Evolutionary conservation across 2,329 filamentous ascomycete genomes (phyloP).

Genomic region (Penicillium thymicola): DNA sequence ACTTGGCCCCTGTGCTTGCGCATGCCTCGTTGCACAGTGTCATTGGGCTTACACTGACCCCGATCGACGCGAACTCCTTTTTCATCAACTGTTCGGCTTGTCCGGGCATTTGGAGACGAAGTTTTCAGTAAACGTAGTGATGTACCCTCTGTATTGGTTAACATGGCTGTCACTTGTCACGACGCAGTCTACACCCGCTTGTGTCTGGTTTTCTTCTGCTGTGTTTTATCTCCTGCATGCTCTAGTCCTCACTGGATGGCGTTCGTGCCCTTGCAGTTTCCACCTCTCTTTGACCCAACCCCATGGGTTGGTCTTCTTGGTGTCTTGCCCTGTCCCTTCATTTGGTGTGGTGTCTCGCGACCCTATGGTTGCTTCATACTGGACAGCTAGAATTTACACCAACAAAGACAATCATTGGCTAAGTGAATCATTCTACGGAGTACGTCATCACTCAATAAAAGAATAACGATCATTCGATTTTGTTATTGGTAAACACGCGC

Average conservation of each 20-base stretch:
- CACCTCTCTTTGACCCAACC: neutral
- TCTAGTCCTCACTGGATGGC: neutral
- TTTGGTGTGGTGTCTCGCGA: neutral
- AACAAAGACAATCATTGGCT: no score
- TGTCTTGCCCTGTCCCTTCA: neutral
- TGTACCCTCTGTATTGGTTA: neutral
- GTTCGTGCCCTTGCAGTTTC: neutral
- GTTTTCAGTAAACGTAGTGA: neutral
- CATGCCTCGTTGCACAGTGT: slow-evolving; percentile 64
- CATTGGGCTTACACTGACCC: slow-evolving; percentile 71
- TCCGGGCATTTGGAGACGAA: slow-evolving; percentile 57
- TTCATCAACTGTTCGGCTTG: slow-evolving; percentile 57
- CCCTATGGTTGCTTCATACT: neutral
- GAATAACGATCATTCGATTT: neutral
- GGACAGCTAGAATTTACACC: neutral
- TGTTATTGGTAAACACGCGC: slow-evolving; percentile 1
- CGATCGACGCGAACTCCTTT: slow-evolving; percentile 60
- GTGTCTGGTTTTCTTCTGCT: neutral
- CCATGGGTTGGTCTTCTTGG: no score
- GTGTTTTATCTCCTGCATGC: neutral
- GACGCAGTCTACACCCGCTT: fast-evolving
- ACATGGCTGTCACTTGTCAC: fast-evolving
- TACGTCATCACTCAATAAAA: neutral
- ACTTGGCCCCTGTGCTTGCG: slow-evolving; percentile 67
- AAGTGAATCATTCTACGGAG: neutral